Percentiles rank a stretch among this genome's conserved stretches.
Conservation (phyloP, 2,329 filamentous ascomycete species). For the Sclerotinia trifoliorum region DNA sequence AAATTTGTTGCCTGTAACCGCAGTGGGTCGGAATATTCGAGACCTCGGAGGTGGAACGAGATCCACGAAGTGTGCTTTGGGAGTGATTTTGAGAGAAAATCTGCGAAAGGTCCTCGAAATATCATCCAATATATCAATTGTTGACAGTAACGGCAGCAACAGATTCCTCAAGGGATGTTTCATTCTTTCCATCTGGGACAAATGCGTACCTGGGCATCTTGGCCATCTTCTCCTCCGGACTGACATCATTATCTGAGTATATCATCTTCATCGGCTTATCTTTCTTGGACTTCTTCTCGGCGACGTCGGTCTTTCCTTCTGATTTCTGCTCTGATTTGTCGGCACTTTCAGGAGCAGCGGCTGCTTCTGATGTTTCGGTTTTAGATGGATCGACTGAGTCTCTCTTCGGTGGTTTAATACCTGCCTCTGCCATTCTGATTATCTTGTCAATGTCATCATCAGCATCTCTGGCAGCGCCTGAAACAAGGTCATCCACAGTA, state of each 20-base stretch:
- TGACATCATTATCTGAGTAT: slow-evolving; percentile 76
- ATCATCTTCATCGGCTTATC: slow-evolving; percentile 70
- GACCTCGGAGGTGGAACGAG: not conserved
- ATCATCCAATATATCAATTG: slow-evolving; percentile 14
- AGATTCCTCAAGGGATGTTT: slow-evolving; percentile 37
- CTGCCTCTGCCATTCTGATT: slow-evolving; percentile 63
- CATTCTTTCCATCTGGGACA: slow-evolving; percentile 46
- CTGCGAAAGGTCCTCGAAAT: slow-evolving; percentile 2
- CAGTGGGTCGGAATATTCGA: not conserved
- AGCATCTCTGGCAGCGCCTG: slow-evolving; percentile 47
- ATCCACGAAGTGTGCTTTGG: not conserved
- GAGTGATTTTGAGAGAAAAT: not conserved
- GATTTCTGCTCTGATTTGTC: slow-evolving; percentile 42
- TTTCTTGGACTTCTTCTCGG: slow-evolving; percentile 67
- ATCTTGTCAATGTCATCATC: slow-evolving; percentile 67
- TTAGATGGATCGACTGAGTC: slow-evolving; percentile 44
- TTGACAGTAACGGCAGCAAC: slow-evolving; percentile 35
- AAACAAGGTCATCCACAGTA: slow-evolving; percentile 50
- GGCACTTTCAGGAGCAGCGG: slow-evolving; percentile 1
- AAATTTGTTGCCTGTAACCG: slow-evolving; percentile 12
- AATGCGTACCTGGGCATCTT: slow-evolving; percentile 73
- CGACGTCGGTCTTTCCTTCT: slow-evolving; percentile 42
- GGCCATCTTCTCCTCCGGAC: slow-evolving; percentile 89
- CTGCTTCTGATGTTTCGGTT: slow-evolving; percentile 10
- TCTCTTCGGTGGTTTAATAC: slow-evolving; percentile 52